Conservation (phyloP, 768 basidiomycete species). For the Mycena pura region DNA sequence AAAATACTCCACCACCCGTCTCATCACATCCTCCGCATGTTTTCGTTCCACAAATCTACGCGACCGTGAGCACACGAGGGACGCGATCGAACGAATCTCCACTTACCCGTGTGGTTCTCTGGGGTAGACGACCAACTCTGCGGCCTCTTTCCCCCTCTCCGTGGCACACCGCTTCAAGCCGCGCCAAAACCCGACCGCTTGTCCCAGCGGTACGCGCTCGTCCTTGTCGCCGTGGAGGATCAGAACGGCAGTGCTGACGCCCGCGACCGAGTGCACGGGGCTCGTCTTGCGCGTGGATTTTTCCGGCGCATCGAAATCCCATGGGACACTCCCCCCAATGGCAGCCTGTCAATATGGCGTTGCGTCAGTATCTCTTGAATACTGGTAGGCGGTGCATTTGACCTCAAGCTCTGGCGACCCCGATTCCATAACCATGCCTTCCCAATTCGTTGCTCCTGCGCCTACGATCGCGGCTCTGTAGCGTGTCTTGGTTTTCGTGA, state of each 20-base stretch:
- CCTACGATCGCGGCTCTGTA: slow-evolving; percentile 45
- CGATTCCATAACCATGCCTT: slow-evolving; percentile 44
- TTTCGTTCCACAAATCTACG: slow-evolving; percentile 40
- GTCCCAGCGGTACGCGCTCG: slow-evolving; percentile 52
- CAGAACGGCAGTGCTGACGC: slow-evolving; percentile 52
- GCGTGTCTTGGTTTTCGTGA: slow-evolving; percentile 40
- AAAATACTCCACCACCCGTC: slow-evolving; percentile 36
- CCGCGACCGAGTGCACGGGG: slow-evolving; percentile 44
- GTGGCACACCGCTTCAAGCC: slow-evolving; percentile 40
- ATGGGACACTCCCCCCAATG: slow-evolving; percentile 40
- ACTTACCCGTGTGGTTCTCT: slow-evolving; percentile 45
- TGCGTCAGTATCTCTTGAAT: slow-evolving; percentile 2
- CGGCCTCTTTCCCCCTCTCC: slow-evolving; percentile 35
- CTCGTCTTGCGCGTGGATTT: slow-evolving; percentile 32
- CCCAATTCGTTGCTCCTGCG: slow-evolving; percentile 44
- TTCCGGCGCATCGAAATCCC: slow-evolving; percentile 32
- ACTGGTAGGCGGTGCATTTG: neutral
- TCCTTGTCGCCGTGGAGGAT: slow-evolving; percentile 60
- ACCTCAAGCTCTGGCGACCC: slow-evolving; percentile 45
- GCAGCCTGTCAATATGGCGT: slow-evolving; percentile 29
- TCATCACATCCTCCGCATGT: slow-evolving; percentile 40
- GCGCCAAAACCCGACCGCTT: slow-evolving; percentile 41
- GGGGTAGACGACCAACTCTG: slow-evolving; percentile 41
- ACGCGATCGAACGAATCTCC: neutral
- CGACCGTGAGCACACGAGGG: neutral